Conservation (phyloP, 495 filamentous ascomycete species). For the Pyrenula massariospora region DNA sequence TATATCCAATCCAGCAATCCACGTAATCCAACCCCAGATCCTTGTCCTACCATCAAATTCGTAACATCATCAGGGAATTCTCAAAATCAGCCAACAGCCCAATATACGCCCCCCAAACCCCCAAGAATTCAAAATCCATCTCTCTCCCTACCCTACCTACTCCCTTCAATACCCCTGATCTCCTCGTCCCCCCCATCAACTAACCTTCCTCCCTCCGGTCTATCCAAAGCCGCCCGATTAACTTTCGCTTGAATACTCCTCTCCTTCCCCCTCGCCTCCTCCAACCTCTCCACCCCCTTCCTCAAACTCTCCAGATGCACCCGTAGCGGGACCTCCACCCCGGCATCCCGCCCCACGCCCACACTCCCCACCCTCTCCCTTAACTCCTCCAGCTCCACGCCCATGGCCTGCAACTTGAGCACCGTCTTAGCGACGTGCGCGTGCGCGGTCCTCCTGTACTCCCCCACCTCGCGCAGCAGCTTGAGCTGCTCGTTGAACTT, state of each 20-base stretch:
- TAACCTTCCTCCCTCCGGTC: constrained; percentile 13
- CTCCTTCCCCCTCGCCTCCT: constrained; percentile 40
- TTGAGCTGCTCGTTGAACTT: constrained; percentile 44
- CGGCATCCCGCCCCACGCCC: constrained; percentile 33
- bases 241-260: constrained; percentile 46
- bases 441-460: constrained; percentile 47
- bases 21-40: no score
- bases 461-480: constrained; percentile 44
- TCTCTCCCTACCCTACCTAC: no score
- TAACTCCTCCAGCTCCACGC: constrained; percentile 52
- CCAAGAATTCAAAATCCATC: no score
- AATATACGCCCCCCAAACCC: no score
- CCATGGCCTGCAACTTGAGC: constrained; percentile 54
- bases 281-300: constrained; percentile 52
- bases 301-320: constrained; percentile 62
- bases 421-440: constrained; percentile 47
- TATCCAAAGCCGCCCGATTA: constrained; percentile 35
- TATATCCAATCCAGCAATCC: no score
- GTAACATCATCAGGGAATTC: no score
- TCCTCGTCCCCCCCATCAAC: neutral
- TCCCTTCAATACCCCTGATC: neutral
- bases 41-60: no score
- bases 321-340: constrained; percentile 42
- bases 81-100: no score
- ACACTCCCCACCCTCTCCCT: constrained; percentile 52